phyloP scores from a whole-genome alignment of 1,284 basidiomycete species.

The Trametes polyzona region DNA sequence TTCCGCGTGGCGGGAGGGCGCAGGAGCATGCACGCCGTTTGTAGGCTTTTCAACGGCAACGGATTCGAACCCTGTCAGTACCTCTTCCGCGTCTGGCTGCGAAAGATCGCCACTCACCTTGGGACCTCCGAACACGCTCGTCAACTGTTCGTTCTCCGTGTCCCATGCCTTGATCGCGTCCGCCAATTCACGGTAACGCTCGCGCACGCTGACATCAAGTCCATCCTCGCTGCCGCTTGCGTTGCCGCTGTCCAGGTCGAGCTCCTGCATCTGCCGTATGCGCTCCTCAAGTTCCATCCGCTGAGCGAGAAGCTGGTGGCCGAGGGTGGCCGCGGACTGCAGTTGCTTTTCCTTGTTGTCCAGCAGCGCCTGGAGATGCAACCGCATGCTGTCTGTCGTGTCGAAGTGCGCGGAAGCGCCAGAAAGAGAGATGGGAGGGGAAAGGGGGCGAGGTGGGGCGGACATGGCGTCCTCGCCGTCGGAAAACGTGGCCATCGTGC shows the following conservation, averaged over 20 bases:
- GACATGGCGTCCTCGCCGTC: slow-evolving; percentile 38
- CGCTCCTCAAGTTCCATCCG: slow-evolving; percentile 90
- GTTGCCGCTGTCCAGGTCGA: slow-evolving; percentile 47
- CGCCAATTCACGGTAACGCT: slow-evolving; percentile 77
- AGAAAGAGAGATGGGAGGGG: slow-evolving; percentile 13
- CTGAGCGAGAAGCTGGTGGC: slow-evolving; percentile 89
- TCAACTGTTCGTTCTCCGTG: slow-evolving; percentile 79
- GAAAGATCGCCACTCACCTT: slow-evolving; percentile 53
- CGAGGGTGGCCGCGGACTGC: slow-evolving; percentile 86
- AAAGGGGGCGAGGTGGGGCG: slow-evolving; percentile 16
- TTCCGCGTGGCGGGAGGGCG: slow-evolving; percentile 38
- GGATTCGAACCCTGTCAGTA: not conserved
- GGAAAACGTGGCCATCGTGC: slow-evolving; percentile 41
- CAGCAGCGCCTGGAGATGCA: slow-evolving; percentile 79
- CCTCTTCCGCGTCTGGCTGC: not conserved
- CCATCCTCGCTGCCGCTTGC: slow-evolving; percentile 60
- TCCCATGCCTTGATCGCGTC: slow-evolving; percentile 83
- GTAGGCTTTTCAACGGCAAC: slow-evolving; percentile 15
- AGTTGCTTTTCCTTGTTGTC: slow-evolving; percentile 90
- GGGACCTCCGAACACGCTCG: slow-evolving; percentile 62
- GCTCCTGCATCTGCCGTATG: slow-evolving; percentile 78
- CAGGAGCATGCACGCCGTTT: slow-evolving; percentile 43
- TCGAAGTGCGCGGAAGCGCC: slow-evolving; percentile 39
- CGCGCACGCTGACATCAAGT: slow-evolving; percentile 46
- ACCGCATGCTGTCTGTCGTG: slow-evolving; percentile 68